Evolutionary conservation across 176 grass and related monocot species (phyloP).

Genomic region (Olyra latifolia): DNA sequence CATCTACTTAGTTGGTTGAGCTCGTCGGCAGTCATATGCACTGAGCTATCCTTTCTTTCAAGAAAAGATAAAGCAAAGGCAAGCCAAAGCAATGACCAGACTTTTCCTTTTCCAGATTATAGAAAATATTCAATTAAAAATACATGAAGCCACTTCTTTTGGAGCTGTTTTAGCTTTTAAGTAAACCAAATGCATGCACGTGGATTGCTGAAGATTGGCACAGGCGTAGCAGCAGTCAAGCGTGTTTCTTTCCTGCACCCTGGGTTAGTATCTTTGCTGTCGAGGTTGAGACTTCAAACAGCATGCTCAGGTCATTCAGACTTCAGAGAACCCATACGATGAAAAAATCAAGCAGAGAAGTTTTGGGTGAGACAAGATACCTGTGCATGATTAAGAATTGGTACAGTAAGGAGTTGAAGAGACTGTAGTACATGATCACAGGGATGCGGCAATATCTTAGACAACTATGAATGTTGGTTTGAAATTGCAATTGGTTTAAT

Average conservation of each 20-base stretch:
- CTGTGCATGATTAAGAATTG: neutral
- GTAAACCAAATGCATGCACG: slow-evolving; percentile 37
- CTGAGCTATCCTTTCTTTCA: slow-evolving; percentile 48
- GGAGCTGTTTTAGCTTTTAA: slow-evolving; percentile 41
- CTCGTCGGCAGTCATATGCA: slow-evolving; percentile 40
- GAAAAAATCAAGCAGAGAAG: neutral
- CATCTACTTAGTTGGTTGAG: slow-evolving; percentile 50
- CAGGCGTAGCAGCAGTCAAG: slow-evolving; percentile 19
- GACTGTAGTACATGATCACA: neutral
- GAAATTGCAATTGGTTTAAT: neutral
- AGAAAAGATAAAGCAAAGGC: slow-evolving; percentile 58
- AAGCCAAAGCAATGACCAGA: slow-evolving; percentile 45
- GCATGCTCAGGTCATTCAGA: neutral
- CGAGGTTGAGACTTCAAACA: neutral
- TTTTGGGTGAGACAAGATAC: neutral
- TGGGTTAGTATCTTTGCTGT: neutral
- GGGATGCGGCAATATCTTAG: neutral
- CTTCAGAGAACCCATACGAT: neutral
- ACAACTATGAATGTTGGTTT: neutral
- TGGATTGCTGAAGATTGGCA: slow-evolving; percentile 31
- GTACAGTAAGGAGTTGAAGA: neutral
- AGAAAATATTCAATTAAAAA: neutral
- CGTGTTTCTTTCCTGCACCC: slow-evolving; percentile 29
- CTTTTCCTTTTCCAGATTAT: slow-evolving; percentile 41
- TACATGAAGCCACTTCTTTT: slow-evolving; percentile 13